Evolutionary conservation across 805 yeast genomes (phyloP).

Genomic region (Saccharomycopsis sp.): DNA sequence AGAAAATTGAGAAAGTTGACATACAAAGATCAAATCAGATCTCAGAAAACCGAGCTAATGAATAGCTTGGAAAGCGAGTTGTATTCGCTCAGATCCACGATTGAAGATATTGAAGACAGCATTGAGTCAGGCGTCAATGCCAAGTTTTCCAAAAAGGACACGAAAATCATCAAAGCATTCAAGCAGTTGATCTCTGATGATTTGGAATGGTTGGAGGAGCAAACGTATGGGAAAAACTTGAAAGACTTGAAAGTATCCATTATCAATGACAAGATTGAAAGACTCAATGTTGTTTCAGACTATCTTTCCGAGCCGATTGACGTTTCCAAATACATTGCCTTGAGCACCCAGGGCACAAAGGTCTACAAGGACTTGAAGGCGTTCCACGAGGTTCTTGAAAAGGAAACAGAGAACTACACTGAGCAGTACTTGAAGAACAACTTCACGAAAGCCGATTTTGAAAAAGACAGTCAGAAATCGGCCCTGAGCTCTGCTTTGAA

Average conservation of each 20-base stretch:
- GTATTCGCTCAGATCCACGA: conserved; percentile 15
- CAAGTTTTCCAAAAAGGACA: conserved; percentile 1
- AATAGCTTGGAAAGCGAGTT: conserved; percentile 20
- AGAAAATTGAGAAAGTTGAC: conserved; percentile 16
- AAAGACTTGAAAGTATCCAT: conserved; percentile 13
- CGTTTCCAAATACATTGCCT: conserved; percentile 22
- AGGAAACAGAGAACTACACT: conserved; percentile 7
- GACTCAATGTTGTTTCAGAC: conserved; percentile 9
- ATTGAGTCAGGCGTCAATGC: conserved; percentile 10
- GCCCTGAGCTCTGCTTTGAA: conserved; percentile 10
- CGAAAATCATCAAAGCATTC: conserved; percentile 10
- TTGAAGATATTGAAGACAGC: conserved; percentile 19
- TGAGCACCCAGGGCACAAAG: conserved; percentile 21
- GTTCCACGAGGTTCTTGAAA: not conserved
- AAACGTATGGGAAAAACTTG: conserved; percentile 12
- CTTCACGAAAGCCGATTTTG: conserved; percentile 13
- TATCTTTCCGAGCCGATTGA: conserved; percentile 14
- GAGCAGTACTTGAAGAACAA: conserved; percentile 6
- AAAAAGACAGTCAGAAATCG: conserved; percentile 16
- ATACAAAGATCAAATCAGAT: conserved; percentile 17
- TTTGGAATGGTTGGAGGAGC: conserved; percentile 22
- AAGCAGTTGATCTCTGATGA: conserved; percentile 16
- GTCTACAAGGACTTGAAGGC: conserved; percentile 21
- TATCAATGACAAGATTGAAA: conserved; percentile 16
- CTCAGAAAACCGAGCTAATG: conserved; percentile 17